Conservation (phyloP, 2,329 filamentous ascomycete species). For the Alternaria sp. region DNA sequence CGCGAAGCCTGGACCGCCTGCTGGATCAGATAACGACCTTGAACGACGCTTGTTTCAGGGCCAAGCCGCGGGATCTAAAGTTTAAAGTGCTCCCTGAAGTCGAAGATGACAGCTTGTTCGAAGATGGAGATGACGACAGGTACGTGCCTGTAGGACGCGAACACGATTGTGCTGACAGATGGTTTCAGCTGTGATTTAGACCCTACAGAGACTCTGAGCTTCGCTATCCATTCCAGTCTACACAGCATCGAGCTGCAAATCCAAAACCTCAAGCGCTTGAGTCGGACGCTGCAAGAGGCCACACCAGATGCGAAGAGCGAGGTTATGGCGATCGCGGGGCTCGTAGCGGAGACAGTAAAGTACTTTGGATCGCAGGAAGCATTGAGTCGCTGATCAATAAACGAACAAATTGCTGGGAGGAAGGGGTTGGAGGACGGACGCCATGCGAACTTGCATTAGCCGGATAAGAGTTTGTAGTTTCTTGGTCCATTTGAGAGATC, state of each 20-base stretch:
- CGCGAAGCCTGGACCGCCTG: slow-evolving; percentile 27
- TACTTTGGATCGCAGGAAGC: slow-evolving; percentile 36
- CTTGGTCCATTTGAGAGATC: background rate
- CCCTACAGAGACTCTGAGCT: slow-evolving; percentile 28
- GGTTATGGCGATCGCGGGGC: slow-evolving; percentile 20
- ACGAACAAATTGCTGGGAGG: slow-evolving; percentile 26
- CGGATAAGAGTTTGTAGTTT: background rate
- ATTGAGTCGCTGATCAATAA: slow-evolving; percentile 20
- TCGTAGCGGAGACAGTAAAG: slow-evolving; percentile 27
- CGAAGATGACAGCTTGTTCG: slow-evolving; percentile 20
- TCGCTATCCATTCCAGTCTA: slow-evolving; percentile 32
- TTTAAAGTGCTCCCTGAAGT: slow-evolving; percentile 15
- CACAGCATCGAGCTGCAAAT: slow-evolving; percentile 35
- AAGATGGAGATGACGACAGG: slow-evolving; percentile 15
- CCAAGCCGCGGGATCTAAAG: slow-evolving; percentile 35
- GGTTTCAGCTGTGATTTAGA: slow-evolving; percentile 16
- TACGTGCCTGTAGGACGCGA: slow-evolving; percentile 7
- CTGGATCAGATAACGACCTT: slow-evolving; percentile 19
- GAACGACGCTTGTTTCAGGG: slow-evolving; percentile 21
- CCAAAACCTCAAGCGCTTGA: slow-evolving; percentile 31
- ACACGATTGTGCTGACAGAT: background rate
- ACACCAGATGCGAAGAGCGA: slow-evolving; percentile 31
- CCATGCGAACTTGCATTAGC: background rate
- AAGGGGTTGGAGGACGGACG: slow-evolving; percentile 33
- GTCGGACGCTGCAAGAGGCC: slow-evolving; percentile 36